Percentiles rank a stretch among this genome's conserved stretches.
phyloP scores from a whole-genome alignment of 2,329 filamentous ascomycete genomes.

The Zymoseptoria tritici region DNA sequence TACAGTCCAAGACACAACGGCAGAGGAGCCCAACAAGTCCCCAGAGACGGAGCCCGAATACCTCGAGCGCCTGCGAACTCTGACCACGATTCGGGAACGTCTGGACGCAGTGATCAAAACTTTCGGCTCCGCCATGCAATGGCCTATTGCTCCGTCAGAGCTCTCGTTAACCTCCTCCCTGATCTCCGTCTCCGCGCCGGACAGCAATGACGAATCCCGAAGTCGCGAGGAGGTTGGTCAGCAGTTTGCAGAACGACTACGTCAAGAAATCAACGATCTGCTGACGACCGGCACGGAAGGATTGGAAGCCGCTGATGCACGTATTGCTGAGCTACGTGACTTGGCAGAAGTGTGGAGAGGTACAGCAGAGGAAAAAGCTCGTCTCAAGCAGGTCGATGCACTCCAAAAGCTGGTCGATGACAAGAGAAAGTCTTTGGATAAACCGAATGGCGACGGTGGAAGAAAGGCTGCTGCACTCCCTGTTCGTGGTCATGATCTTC shows the following conservation, averaged over 20 bases:
- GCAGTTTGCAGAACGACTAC: slow-evolving; percentile 63
- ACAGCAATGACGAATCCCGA: slow-evolving; percentile 45
- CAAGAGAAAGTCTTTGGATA: slow-evolving; percentile 41
- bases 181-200: slow-evolving; percentile 80
- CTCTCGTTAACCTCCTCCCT: slow-evolving; percentile 79
- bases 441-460: slow-evolving; percentile 7
- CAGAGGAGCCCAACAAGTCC: slow-evolving; percentile 41
- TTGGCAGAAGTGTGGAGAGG: slow-evolving; percentile 82
- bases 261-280: slow-evolving; percentile 63
- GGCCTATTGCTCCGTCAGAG: slow-evolving; percentile 83
- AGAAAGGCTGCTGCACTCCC: slow-evolving; percentile 14
- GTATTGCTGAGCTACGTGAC: slow-evolving; percentile 70
- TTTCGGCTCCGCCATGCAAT: slow-evolving; percentile 94
- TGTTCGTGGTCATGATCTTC: slow-evolving; percentile 20
- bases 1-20: neutral
- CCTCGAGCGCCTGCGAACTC: slow-evolving; percentile 70
- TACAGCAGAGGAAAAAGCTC: slow-evolving; percentile 87
- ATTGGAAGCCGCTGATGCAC: slow-evolving; percentile 62
- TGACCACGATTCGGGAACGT: slow-evolving; percentile 74
- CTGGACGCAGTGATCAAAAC: slow-evolving; percentile 83
- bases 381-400: slow-evolving; percentile 71
- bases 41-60: slow-evolving; percentile 40
- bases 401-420: slow-evolving; percentile 80
- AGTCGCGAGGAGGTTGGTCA: slow-evolving; percentile 81
- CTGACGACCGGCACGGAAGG: slow-evolving; percentile 55